These are phyloP conservation scores for Diaporthe citri DNA, from an alignment of 2,329 filamentous ascomycete genomes.

Conservation along the genomic window DNA sequence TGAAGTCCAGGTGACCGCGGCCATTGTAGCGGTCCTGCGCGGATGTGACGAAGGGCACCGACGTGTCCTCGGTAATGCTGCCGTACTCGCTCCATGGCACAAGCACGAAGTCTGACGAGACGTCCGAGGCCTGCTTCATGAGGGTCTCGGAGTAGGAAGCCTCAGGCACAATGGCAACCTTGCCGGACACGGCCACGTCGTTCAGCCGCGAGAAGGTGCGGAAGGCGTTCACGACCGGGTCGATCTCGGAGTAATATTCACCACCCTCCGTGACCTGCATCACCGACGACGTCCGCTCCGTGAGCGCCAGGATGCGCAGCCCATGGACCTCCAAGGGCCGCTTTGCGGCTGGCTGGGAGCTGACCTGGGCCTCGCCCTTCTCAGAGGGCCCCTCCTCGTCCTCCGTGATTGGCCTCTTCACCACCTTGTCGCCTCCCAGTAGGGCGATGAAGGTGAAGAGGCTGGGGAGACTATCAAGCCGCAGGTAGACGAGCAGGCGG, in stretches of 20 bases:
- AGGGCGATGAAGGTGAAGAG: constrained; percentile 86
- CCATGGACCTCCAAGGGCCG: constrained; percentile 81
- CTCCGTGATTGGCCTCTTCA: constrained; percentile 42
- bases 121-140: constrained; percentile 75
- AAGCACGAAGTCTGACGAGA: constrained; percentile 79
- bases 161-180: constrained; percentile 83
- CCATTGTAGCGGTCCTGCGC: constrained; percentile 71
- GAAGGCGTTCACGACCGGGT: constrained; percentile 93
- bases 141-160: constrained; percentile 84
- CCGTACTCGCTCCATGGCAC: constrained; percentile 93
- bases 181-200: constrained; percentile 85
- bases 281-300: constrained; percentile 92
- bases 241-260: constrained; percentile 74
- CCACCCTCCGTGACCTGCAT: constrained; percentile 92
- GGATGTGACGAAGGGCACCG: constrained; percentile 55
- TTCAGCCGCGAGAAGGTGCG: constrained; percentile 87
- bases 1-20: constrained; percentile 78
- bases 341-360: constrained; percentile 47
- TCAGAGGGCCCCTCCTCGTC: constrained; percentile 39
- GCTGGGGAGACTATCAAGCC: constrained; percentile 85
- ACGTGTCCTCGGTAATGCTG: constrained; percentile 75
- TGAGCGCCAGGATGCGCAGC: constrained; percentile 87
- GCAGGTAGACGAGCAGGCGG: constrained; percentile 82
- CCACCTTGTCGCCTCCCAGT: constrained; percentile 62
- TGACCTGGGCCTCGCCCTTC: constrained; percentile 44